A percentile compares a stretch with the other conserved stretches of the same genome.
phyloP scores from a whole-genome alignment of 371 early-diverging fungal species.

The Phascolomyces articulosus region DNA sequence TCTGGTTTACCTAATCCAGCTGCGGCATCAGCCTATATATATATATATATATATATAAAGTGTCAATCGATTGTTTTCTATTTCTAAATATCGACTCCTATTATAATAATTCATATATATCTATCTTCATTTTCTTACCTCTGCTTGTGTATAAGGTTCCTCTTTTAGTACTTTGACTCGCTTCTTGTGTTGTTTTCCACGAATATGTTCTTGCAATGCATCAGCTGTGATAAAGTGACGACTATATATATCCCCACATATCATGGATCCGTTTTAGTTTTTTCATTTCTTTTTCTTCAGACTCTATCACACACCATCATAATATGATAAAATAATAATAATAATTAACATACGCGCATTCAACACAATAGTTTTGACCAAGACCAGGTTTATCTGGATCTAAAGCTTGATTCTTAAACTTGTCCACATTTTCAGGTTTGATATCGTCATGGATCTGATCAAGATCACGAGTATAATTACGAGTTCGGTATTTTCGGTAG shows the following conservation, averaged over 20 bases:
- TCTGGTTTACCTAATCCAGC: constrained; percentile 48
- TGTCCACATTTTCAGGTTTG: constrained; percentile 66
- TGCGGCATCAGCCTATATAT: constrained; percentile 48
- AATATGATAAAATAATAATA: not conserved
- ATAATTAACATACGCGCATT: constrained; percentile 68
- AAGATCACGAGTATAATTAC: constrained; percentile 79
- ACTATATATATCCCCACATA: constrained; percentile 28
- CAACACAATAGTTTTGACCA: constrained; percentile 89
- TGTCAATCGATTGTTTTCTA: not conserved
- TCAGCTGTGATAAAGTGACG: constrained; percentile 49
- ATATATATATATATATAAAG: not conserved
- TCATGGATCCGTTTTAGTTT: no score
- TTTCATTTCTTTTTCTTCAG: no score
- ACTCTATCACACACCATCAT: no score
- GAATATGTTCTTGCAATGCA: constrained; percentile 44
- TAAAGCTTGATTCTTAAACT: constrained; percentile 60
- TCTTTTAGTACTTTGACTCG: constrained; percentile 78
- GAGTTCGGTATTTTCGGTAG: constrained; percentile 64
- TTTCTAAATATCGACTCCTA: no score
- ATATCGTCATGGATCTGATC: constrained; percentile 93
- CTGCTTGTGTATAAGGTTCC: constrained; percentile 88
- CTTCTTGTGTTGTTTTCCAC: constrained; percentile 55
- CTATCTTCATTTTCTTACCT: constrained; percentile 52
- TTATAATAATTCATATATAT: not conserved
- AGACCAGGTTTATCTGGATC: constrained; percentile 91